These are phyloP conservation scores for Wickerhamiella occidentalis DNA, from an alignment of 805 yeast species.

Conservation along the genomic window DNA sequence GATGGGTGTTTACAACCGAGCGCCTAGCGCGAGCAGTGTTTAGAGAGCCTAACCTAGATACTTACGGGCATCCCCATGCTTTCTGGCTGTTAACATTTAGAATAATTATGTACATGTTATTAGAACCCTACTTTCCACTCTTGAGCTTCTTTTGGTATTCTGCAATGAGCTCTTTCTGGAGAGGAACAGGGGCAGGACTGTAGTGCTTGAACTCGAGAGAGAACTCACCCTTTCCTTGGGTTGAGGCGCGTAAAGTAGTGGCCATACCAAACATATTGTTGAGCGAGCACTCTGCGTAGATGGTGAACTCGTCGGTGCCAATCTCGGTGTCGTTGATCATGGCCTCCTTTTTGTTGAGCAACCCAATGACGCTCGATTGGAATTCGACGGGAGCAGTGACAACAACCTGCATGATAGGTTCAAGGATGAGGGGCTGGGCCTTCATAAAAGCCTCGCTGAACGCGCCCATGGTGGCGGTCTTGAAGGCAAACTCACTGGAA, in stretches of 20 bases:
- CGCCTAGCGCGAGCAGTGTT: too few relatives aligned
- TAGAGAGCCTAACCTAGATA: too few relatives aligned
- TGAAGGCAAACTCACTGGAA: conserved; percentile 90
- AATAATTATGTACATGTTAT: conserved; percentile 16
- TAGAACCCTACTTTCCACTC: conserved; percentile 28
- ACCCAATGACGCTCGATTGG: conserved; percentile 86
- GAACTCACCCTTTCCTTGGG: conserved; percentile 99
- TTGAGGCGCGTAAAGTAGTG: conserved; percentile 84
- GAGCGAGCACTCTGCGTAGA: conserved; percentile 91
- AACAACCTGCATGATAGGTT: conserved; percentile 91
- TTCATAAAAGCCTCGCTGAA: conserved; percentile 80
- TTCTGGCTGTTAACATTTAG: too few relatives aligned
- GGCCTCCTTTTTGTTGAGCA: conserved; percentile 85
- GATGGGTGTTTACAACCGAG: too few relatives aligned
- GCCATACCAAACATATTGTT: conserved; percentile 95
- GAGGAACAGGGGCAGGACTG: conserved; percentile 78
- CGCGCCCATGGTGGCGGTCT: conserved; percentile 83
- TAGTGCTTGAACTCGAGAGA: conserved; percentile 88
- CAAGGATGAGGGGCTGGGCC: conserved; percentile 78
- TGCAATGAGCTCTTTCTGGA: conserved; percentile 81
- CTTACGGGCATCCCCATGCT: too few relatives aligned
- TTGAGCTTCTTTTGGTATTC: conserved; percentile 54
- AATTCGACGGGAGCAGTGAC: conserved; percentile 93
- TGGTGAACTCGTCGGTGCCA: conserved; percentile 86
- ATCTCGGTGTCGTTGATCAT: conserved; percentile 89